phyloP scores from a whole-genome alignment of 441 rosid species.

The Populus hybrid region DNA sequence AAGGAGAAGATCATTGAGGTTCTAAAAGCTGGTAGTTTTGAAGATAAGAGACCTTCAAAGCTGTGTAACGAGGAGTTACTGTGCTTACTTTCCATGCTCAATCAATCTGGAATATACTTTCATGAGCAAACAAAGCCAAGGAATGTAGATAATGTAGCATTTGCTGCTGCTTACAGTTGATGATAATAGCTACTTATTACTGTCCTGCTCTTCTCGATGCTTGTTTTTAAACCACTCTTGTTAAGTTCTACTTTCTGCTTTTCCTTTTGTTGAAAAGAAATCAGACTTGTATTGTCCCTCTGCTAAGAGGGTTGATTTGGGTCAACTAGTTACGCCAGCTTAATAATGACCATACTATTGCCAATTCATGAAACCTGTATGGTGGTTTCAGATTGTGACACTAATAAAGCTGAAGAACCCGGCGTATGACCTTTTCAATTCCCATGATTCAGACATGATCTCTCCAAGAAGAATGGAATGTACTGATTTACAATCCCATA shows the following conservation, averaged over 20 bases:
- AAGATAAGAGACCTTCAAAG: conserved; percentile 80
- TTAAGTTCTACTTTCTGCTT: neutral
- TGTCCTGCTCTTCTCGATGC: neutral
- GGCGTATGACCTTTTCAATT: neutral
- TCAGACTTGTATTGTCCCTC: too few species aligned
- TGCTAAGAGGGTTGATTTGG: neutral
- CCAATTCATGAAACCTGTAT: neutral
- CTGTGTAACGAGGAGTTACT: conserved; percentile 56
- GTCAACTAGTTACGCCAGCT: neutral
- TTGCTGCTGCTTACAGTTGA: conserved; percentile 20
- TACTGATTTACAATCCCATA: neutral
- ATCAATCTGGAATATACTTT: conserved; percentile 67
- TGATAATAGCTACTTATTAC: neutral
- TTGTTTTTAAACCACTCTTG: neutral
- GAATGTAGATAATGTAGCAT: conserved; percentile 19
- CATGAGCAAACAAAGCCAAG: too few species aligned
- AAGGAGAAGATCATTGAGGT: conserved; percentile 55
- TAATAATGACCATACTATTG: neutral
- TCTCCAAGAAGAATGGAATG: neutral
- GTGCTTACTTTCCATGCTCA: conserved; percentile 47
- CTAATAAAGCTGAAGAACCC: neutral
- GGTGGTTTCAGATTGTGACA: neutral
- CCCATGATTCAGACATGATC: neutral
- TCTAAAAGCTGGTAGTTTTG: conserved; percentile 47
- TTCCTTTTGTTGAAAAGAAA: neutral